Conservation (phyloP, 331 rosid genomes). For the Malus hybrid region DNA sequence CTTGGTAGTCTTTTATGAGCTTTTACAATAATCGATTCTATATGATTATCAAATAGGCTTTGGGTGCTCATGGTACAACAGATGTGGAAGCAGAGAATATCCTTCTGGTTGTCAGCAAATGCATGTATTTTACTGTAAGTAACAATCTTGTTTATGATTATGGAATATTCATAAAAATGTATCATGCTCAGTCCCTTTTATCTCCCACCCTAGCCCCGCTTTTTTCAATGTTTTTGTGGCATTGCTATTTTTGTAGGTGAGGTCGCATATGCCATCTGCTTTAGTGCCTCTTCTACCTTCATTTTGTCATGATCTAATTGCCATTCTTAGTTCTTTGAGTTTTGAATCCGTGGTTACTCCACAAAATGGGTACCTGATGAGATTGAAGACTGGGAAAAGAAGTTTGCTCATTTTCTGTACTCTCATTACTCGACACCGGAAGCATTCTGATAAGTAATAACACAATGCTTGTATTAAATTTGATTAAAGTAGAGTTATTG, state of each 20-base stretch:
- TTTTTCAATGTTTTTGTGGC: constrained; percentile 3
- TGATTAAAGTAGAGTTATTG: constrained; percentile 7
- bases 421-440: constrained; percentile 78
- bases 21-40: constrained; percentile 14
- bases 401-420: constrained; percentile 61
- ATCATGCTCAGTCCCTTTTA: not conserved
- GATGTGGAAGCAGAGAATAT: constrained; percentile 48
- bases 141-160: constrained; percentile 7
- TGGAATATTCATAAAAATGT: not conserved
- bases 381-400: constrained; percentile 79
- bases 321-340: constrained; percentile 57
- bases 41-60: constrained; percentile 42
- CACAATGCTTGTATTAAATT: constrained; percentile 3
- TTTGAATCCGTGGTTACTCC: constrained; percentile 26
- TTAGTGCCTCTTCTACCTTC: constrained; percentile 57
- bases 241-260: constrained; percentile 43
- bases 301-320: constrained; percentile 57
- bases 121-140: constrained; percentile 80
- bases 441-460: constrained; percentile 74
- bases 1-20: not conserved
- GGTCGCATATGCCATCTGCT: constrained; percentile 80
- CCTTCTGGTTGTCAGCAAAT: constrained; percentile 68
- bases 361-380: constrained; percentile 42
- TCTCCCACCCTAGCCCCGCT: not conserved
- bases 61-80: constrained; percentile 21